Evolutionary conservation across 73 alveolate species (phyloP).

Genomic region (Paramecium primaurelia): DNA sequence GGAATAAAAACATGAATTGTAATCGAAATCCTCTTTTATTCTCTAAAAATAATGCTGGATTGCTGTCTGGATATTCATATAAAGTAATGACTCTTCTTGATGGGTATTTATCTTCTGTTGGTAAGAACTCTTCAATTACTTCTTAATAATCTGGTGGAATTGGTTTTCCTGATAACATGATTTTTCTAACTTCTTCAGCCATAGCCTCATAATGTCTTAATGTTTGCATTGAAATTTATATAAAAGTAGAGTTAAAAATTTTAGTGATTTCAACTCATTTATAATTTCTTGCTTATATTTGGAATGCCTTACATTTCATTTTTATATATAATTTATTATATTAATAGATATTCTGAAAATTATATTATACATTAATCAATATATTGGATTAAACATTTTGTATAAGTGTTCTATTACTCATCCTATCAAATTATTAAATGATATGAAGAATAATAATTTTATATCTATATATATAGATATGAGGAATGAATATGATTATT

Average conservation of each 20-base stretch:
- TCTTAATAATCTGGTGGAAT: neutral
- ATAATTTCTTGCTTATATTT: neutral
- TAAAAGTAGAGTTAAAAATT: neutral
- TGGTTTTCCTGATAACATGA: neutral
- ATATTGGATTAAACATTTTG: too few species aligned
- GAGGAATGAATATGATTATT: too few species aligned
- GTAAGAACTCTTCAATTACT: neutral
- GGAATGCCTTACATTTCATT: neutral
- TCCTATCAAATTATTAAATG: too few species aligned
- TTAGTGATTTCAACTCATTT: neutral
- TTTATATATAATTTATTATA: too few species aligned
- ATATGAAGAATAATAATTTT: too few species aligned
- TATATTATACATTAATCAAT: too few species aligned
- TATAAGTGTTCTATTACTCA: too few species aligned
- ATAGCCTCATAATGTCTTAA: neutral
- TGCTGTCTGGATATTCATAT: neutral
- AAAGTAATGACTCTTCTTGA: neutral
- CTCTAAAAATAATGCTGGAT: neutral
- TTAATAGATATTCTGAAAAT: too few species aligned
- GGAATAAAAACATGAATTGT: neutral
- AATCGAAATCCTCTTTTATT: conserved; percentile 14
- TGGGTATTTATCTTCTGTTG: neutral
- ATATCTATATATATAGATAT: too few species aligned
- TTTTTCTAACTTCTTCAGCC: neutral
- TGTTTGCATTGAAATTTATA: neutral